A percentile compares a stretch with the other conserved stretches of the same genome.
These are phyloP conservation scores for Penicillium tannophilum DNA, from an alignment of 495 filamentous ascomycete species.

Conservation along the genomic window DNA sequence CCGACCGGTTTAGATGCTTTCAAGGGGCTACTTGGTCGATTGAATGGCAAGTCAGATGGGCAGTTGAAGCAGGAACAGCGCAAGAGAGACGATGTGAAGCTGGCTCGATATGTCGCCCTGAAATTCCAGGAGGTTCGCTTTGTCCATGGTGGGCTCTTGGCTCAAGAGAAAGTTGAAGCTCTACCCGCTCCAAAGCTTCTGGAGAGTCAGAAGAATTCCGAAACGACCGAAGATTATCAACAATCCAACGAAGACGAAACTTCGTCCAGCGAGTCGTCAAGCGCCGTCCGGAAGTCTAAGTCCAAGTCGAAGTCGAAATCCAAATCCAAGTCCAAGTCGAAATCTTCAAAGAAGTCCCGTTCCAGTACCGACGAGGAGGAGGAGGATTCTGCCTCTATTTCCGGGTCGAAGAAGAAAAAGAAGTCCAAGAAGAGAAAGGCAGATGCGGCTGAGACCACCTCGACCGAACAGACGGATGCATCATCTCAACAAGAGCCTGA, in stretches of 20 bases:
- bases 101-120: slow-evolving; percentile 65
- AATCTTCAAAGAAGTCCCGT: slow-evolving; percentile 27
- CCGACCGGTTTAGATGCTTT: slow-evolving; percentile 84
- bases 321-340: slow-evolving; percentile 26
- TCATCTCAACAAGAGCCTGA: not conserved
- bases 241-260: slow-evolving; percentile 14
- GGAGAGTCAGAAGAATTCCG: slow-evolving; percentile 26
- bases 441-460: slow-evolving; percentile 29
- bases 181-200: slow-evolving; percentile 24
- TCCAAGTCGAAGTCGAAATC: slow-evolving; percentile 22
- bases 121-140: slow-evolving; percentile 78
- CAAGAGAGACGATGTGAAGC: slow-evolving; percentile 60
- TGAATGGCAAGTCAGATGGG: slow-evolving; percentile 83
- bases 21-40: slow-evolving; percentile 77
- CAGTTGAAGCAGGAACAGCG: slow-evolving; percentile 66
- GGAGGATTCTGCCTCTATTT: slow-evolving; percentile 18
- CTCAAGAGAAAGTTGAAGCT: slow-evolving; percentile 60
- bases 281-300: slow-evolving; percentile 16
- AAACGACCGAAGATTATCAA: slow-evolving; percentile 17
- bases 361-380: slow-evolving; percentile 17
- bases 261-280: slow-evolving; percentile 7
- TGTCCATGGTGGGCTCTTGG: slow-evolving; percentile 76
- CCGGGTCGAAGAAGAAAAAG: slow-evolving; percentile 41
- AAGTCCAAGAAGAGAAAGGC: slow-evolving; percentile 56
- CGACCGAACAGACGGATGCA: not conserved